Evolutionary conservation across 2,329 filamentous ascomycete species (phyloP).

Genomic region (Lachnellula arida): DNA sequence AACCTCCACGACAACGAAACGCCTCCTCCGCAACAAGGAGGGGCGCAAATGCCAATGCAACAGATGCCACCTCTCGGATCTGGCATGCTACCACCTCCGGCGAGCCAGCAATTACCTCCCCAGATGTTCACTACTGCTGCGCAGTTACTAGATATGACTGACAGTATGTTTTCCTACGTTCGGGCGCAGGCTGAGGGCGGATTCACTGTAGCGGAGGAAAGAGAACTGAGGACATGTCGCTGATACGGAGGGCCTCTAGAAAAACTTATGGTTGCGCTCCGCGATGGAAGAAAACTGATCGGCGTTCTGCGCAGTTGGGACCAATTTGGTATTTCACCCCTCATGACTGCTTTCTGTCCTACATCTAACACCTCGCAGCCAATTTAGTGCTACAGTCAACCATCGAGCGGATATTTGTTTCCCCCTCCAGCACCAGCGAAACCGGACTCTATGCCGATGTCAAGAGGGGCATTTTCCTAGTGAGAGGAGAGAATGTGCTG

Average conservation of each 20-base stretch:
- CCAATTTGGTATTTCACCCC: slow-evolving; percentile 72
- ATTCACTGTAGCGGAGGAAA: neutral
- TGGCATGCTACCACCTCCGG: slow-evolving; percentile 21
- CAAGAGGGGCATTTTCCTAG: slow-evolving; percentile 79
- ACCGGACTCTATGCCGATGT: slow-evolving; percentile 76
- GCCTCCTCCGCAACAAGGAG: slow-evolving; percentile 35
- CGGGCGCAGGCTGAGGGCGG: neutral
- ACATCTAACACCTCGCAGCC: slow-evolving; percentile 46
- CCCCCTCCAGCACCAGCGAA: slow-evolving; percentile 39
- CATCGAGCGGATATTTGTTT: slow-evolving; percentile 73
- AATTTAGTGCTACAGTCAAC: slow-evolving; percentile 95
- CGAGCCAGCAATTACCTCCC: slow-evolving; percentile 66
- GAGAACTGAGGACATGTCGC: neutral
- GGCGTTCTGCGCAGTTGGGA: slow-evolving; percentile 95
- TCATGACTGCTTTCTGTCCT: neutral
- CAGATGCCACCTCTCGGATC: slow-evolving; percentile 12
- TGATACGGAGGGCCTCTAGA: slow-evolving; percentile 49
- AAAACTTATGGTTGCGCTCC: slow-evolving; percentile 86
- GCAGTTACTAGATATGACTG: slow-evolving; percentile 90
- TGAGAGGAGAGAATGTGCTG: slow-evolving; percentile 95
- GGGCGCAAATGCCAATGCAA: slow-evolving; percentile 8
- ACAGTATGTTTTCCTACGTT: slow-evolving; percentile 63
- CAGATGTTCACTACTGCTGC: slow-evolving; percentile 99
- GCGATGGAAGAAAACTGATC: slow-evolving; percentile 90
- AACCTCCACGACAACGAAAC: slow-evolving; percentile 48